Evolutionary conservation across 371 early-diverging fungal species (phyloP).

Genomic region (Mucor mucedo): DNA sequence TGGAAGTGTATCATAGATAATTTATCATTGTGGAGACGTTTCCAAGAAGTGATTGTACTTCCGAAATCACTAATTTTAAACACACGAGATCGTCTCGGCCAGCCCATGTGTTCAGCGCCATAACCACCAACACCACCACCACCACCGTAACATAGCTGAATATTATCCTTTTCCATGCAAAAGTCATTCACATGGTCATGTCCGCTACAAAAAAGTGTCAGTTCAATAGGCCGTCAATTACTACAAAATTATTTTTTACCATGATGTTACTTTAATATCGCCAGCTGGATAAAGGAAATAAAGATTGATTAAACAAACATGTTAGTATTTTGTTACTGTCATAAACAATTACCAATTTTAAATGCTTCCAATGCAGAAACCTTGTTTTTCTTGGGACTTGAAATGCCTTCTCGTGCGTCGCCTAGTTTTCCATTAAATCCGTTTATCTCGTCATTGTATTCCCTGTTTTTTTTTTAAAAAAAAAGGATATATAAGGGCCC

Average conservation of each 20-base stretch:
- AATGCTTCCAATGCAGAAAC: conserved; percentile 31
- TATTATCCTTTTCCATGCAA: conserved; percentile 48
- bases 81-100: conserved; percentile 54
- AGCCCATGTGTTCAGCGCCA: conserved; percentile 49
- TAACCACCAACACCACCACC: conserved; percentile 59
- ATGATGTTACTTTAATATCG: conserved; percentile 33
- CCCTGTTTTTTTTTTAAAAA: conserved; percentile 14
- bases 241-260: conserved; percentile 21
- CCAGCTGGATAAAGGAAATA: conserved; percentile 21
- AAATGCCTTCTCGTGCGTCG: conserved; percentile 45
- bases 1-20: conserved; percentile 51
- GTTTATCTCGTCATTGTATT: conserved; percentile 28
- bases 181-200: conserved; percentile 63
- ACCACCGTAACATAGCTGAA: conserved; percentile 58
- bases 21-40: conserved; percentile 44
- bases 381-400: conserved; percentile 34
- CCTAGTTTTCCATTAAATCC: conserved; percentile 36
- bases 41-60: conserved; percentile 53
- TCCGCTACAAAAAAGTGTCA: conserved; percentile 31
- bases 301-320: neutral
- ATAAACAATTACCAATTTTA: conserved; percentile 25
- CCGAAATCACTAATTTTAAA: conserved; percentile 48
- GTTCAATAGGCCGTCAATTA: neutral
- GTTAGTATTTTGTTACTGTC: neutral
- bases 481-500: too few relatives aligned